Base-by-base conservation (phyloP, 2,329 filamentous ascomycete genomes). In the Dactylonectria estremocensis region DNA sequence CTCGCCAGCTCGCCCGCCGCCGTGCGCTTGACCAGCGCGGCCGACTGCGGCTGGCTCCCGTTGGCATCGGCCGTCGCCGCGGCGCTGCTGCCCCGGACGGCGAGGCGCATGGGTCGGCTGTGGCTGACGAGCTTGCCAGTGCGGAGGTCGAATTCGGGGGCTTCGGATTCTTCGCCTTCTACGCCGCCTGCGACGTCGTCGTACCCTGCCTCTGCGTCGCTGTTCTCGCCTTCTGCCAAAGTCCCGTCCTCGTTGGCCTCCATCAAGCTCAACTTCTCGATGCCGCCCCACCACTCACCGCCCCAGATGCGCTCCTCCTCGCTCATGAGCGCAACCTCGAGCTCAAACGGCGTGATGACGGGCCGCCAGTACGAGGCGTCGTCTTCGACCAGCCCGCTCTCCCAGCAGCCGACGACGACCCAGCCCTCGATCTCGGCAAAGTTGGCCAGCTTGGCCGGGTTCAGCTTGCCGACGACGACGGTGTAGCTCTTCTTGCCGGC, bases 401-500 rank as follows among this genome's bases (percentile, higher is more conserved):
- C 96, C 96, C 96, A 99, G 81, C 96, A 99, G 2, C 96, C 95
- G 10, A 99, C 93, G 0, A 98, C 95, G 0, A 98, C 95, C 96
- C 96, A 99, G 16, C 95, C 95, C 49, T 95, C 95, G 5, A 99
- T 90, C 80, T 99, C 96, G 65, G 92, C 90, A 82, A 99, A 99
- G 81, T 99, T 99, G 55, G 96, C 96, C 22, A 99, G 87, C 80
- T 99, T 99, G 43, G 95, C 95, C 0, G 95, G 92, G 77, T 98
- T 99, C 28, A 99, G 86, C 80, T 98, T 98, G 66, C 96, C 96
- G 0, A 99, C 96, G 2, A 99, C 96, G 54, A 99, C 94, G 2
- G 95, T 94, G 80, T 99, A 99, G 79, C 90, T 93, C 83, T 98
- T 99, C 84, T 98, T 98, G 11, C 95, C 95, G 0, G 94, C 93